phyloP scores from a whole-genome alignment of 306 rosid species.

The Canavalia gladiata region DNA sequence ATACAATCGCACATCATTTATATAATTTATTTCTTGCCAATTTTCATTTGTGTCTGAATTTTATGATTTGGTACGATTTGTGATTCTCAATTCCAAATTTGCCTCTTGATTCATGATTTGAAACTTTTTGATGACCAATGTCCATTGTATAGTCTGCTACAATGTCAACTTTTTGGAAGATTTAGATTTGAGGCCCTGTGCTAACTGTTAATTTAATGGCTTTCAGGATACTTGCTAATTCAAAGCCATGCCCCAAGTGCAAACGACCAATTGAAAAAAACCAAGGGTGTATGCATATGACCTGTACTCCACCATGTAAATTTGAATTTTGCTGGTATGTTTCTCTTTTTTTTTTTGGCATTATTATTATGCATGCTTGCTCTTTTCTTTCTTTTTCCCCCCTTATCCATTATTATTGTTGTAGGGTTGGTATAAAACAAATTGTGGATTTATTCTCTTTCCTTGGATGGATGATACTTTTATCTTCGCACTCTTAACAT shows the following conservation, averaged over 20 bases:
- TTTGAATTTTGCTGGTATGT: constrained; percentile 88
- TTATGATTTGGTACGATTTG: not conserved
- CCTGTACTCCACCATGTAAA: constrained; percentile 85
- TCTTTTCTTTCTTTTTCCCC: not conserved
- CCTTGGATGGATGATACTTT: not conserved
- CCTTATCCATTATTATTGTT: constrained; percentile 6
- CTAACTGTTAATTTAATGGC: constrained; percentile 42
- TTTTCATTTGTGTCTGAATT: not conserved
- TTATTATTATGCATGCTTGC: constrained; percentile 7
- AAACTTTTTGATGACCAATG: not conserved
- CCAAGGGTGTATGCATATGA: constrained; percentile 95
- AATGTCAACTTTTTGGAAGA: not conserved
- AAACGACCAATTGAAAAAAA: constrained; percentile 88
- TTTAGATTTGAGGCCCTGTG: constrained; percentile 25
- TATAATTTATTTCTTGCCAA: constrained; percentile 1
- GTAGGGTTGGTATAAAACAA: constrained; percentile 8
- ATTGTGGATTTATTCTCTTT: constrained; percentile 1
- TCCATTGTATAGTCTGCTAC: constrained; percentile 12
- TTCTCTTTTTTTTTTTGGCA: too few species aligned
- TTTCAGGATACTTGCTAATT: constrained; percentile 83
- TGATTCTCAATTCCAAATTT: not conserved
- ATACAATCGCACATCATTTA: not conserved
- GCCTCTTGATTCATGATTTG: too few species aligned
- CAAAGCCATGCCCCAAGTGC: constrained; percentile 96
- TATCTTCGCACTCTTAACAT: constrained; percentile 17